Conservation (phyloP, 352 stramenopile species). For the Phytophthora chlamydospora region DNA sequence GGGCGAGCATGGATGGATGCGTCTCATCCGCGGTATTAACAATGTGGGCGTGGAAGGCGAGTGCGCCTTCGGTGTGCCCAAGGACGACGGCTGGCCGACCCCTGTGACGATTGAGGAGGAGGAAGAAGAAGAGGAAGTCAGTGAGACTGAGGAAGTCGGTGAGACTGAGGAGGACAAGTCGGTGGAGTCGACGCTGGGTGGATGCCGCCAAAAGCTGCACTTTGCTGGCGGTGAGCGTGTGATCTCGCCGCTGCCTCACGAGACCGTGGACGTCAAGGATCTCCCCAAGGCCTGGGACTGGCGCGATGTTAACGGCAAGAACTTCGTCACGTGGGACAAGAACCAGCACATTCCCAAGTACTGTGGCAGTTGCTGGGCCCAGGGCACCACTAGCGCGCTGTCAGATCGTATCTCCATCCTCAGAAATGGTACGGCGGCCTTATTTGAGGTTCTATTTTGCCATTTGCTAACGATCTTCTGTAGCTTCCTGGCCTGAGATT, state of each 20-base stretch:
- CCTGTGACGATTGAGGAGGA: conserved; percentile 38
- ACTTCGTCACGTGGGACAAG: conserved; percentile 97
- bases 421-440: conserved; percentile 64
- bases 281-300: conserved; percentile 95
- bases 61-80: conserved; percentile 92
- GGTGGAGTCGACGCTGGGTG: conserved; percentile 29
- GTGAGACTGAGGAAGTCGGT: conserved; percentile 19
- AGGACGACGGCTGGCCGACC: conserved; percentile 79
- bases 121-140: conserved; percentile 14
- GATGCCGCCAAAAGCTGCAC: conserved; percentile 67
- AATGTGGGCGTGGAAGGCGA: conserved; percentile 94
- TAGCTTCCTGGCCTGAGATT: conserved; percentile 84
- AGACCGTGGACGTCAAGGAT: conserved; percentile 77
- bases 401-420: conserved; percentile 93
- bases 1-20: conserved; percentile 96
- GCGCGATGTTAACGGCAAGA: conserved; percentile 94
- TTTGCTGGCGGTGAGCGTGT: conserved; percentile 75
- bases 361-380: conserved; percentile 93
- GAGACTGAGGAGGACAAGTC: conserved; percentile 21
- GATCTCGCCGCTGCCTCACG: conserved; percentile 73
- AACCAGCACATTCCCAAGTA: conserved; percentile 98
- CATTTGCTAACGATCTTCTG: conserved; percentile 12
- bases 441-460: not conserved
- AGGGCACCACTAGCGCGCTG: conserved; percentile 88
- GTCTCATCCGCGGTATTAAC: conserved; percentile 91